Percentiles rank a stretch among this genome's conserved stretches.
Evolutionary conservation across 2,329 filamentous ascomycete genomes (phyloP).

Genomic region (Pseudogymnoascus sp.): DNA sequence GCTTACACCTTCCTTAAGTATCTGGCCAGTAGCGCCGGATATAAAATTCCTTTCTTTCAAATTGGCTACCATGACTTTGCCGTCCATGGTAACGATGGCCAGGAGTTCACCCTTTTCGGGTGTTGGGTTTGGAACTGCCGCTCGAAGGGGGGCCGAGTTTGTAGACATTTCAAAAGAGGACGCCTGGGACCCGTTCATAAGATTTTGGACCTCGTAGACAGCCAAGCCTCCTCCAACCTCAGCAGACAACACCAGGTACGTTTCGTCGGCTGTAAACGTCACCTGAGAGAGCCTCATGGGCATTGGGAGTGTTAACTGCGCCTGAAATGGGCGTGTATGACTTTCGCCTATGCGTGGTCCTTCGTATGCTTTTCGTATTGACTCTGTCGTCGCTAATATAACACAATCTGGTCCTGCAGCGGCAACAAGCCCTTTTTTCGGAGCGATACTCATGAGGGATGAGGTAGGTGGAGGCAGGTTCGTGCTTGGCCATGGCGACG

Average conservation of each 20-base stretch:
- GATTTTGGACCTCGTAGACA: conserved; percentile 66
- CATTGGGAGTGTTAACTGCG: conserved; percentile 65
- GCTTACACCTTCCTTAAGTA: conserved; percentile 67
- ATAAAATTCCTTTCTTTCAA: conserved; percentile 57
- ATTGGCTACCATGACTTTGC: conserved; percentile 78
- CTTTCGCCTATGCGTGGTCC: conserved; percentile 49
- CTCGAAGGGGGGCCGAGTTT: conserved; percentile 63
- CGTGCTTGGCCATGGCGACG: conserved; percentile 62
- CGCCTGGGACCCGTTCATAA: conserved; percentile 59
- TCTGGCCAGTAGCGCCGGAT: conserved; percentile 50
- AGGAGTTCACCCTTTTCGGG: conserved; percentile 64
- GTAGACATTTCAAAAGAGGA: conserved; percentile 70
- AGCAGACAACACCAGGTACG: conserved; percentile 72
- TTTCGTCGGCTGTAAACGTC: conserved; percentile 84
- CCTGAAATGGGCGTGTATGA: conserved; percentile 62
- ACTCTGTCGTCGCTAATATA: conserved; percentile 66
- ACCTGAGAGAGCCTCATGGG: conserved; percentile 77
- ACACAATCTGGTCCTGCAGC: conserved; percentile 79
- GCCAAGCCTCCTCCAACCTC: conserved; percentile 74
- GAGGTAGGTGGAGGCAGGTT: conserved; percentile 64
- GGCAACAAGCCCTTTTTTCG: conserved; percentile 71
- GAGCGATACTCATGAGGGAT: conserved; percentile 77
- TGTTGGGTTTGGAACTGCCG: conserved; percentile 73
- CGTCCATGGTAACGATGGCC: conserved; percentile 71
- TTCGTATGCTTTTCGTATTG: conserved; percentile 68